These are phyloP conservation scores for Fusarium nematophilum DNA, from an alignment of 2,329 filamentous ascomycete species.

Conservation along the genomic window DNA sequence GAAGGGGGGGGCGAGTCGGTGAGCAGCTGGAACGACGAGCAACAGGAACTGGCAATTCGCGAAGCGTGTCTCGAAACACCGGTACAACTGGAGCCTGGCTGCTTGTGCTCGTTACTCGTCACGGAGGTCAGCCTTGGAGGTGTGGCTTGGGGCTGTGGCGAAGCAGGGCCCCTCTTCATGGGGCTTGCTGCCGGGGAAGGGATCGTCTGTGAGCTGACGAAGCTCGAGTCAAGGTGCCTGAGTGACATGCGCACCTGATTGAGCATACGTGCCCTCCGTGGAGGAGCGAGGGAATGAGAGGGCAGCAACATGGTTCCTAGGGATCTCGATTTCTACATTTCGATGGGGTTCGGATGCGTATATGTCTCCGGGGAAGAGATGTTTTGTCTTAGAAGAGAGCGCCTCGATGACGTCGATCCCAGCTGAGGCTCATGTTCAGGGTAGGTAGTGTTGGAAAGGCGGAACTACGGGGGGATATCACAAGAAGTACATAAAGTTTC, in stretches of 20 bases:
- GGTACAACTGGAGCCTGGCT: slow-evolving; percentile 45
- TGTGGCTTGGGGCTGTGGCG: slow-evolving; percentile 43
- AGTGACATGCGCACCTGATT: slow-evolving; percentile 36
- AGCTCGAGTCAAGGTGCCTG: slow-evolving; percentile 33
- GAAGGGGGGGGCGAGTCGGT: background rate
- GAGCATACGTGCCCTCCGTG: slow-evolving; percentile 2
- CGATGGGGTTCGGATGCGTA: too few species aligned
- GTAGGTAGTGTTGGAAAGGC: too few species aligned
- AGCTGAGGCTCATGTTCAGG: slow-evolving; percentile 18
- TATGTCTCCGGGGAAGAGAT: slow-evolving; percentile 3
- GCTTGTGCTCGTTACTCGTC: slow-evolving; percentile 40
- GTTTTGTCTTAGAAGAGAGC: slow-evolving; percentile 7
- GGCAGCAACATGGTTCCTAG: background rate
- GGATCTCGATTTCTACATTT: background rate
- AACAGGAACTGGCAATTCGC: slow-evolving; percentile 32
- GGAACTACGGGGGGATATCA: too few species aligned
- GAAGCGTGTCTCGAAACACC: slow-evolving; percentile 38
- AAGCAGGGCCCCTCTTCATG: slow-evolving; percentile 38
- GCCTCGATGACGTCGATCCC: slow-evolving; percentile 24
- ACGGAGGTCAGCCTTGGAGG: slow-evolving; percentile 47
- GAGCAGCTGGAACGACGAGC: background rate
- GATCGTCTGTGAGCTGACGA: slow-evolving; percentile 27
- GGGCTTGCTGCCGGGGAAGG: slow-evolving; percentile 12
- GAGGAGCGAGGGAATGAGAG: background rate
- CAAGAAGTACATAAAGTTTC: too few species aligned